phyloP scores from a whole-genome alignment of 2,329 filamentous ascomycete species.

The Ophiocordyceps sinensis region DNA sequence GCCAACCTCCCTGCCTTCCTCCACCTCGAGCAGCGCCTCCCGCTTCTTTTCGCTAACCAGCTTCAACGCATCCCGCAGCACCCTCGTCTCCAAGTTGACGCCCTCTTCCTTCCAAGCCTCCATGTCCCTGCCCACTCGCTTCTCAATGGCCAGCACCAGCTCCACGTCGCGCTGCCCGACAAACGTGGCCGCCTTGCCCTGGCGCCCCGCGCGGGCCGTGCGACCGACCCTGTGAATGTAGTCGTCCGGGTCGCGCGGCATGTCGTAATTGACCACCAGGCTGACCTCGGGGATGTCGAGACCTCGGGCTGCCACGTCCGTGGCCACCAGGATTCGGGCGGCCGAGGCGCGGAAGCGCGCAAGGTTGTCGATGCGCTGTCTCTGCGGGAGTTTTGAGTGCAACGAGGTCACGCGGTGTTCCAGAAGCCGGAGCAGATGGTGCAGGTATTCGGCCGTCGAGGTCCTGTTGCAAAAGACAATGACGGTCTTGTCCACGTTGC shows the following conservation, averaged over 20 bases:
- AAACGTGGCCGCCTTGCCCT: conserved; percentile 71
- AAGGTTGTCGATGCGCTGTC: conserved; percentile 74
- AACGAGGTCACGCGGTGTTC: conserved; percentile 83
- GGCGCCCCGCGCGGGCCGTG: conserved; percentile 80
- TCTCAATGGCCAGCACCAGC: conserved; percentile 80
- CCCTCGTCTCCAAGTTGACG: conserved; percentile 84
- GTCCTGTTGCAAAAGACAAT: conserved; percentile 96
- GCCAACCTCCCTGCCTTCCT: conserved; percentile 79
- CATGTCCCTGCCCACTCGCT: conserved; percentile 67
- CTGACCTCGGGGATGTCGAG: conserved; percentile 88
- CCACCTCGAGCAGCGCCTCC: conserved; percentile 79
- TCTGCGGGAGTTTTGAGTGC: conserved; percentile 75
- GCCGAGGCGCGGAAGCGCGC: conserved; percentile 82
- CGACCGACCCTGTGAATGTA: conserved; percentile 95
- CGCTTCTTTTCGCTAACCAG: conserved; percentile 90
- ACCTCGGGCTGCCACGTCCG: conserved; percentile 86
- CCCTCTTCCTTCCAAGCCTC: conserved; percentile 76
- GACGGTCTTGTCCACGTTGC: conserved; percentile 58
- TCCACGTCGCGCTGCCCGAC: conserved; percentile 89
- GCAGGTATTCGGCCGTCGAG: conserved; percentile 73
- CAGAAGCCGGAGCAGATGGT: conserved; percentile 74
- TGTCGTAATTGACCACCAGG: conserved; percentile 87
- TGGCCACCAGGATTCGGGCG: conserved; percentile 81
- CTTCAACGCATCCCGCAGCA: conserved; percentile 75
- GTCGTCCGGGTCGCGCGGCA: conserved; percentile 90